Evolutionary conservation across 2,329 filamentous ascomycete genomes (phyloP).

Genomic region (Beauveria bassiana): DNA sequence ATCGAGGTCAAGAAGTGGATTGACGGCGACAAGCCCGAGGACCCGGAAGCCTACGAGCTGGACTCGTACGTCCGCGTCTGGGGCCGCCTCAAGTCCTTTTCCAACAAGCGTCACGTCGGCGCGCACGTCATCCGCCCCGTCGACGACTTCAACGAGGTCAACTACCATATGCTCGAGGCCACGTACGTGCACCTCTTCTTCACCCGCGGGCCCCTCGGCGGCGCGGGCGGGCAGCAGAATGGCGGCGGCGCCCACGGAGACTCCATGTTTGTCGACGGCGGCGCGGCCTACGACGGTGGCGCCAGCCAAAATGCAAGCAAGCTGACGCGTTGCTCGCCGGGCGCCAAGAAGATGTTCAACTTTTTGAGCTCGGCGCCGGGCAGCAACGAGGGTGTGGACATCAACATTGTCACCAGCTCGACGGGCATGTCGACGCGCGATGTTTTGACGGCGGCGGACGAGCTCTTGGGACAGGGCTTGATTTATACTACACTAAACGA

Average conservation of each 20-base stretch:
- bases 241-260: conserved; percentile 27
- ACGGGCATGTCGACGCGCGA: conserved; percentile 60
- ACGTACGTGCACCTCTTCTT: conserved; percentile 82
- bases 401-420: conserved; percentile 64
- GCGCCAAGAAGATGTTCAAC: conserved; percentile 63
- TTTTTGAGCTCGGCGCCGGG: conserved; percentile 60
- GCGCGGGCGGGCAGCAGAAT: conserved; percentile 26
- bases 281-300: conserved; percentile 29
- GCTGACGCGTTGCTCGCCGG: conserved; percentile 41
- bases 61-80: conserved; percentile 80
- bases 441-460: conserved; percentile 70
- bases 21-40: conserved; percentile 52
- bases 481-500: conserved; percentile 93
- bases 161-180: conserved; percentile 85
- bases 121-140: conserved; percentile 76
- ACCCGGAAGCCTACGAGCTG: conserved; percentile 50
- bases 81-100: conserved; percentile 77
- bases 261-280: conserved; percentile 26
- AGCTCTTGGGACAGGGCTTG: conserved; percentile 63
- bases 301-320: conserved; percentile 24
- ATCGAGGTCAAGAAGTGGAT: conserved; percentile 90
- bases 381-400: conserved; percentile 75
- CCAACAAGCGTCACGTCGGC: conserved; percentile 72
- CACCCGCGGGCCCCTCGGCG: conserved; percentile 56
- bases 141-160: conserved; percentile 83